Conservation (phyloP, 306 rosid species). For the Rosa chinensis region DNA sequence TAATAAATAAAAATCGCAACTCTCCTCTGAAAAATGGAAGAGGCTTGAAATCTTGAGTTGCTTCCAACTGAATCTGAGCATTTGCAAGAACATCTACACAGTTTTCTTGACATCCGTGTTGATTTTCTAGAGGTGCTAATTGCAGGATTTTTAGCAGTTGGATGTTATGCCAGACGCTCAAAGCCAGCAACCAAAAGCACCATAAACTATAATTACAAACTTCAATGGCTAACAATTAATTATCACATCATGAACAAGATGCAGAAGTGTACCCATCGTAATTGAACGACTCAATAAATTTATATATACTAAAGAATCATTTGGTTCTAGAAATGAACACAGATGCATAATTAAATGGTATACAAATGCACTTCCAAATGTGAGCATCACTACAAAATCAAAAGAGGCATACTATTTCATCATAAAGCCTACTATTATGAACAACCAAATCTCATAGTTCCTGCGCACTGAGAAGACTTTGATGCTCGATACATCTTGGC, state of each 20-base stretch:
- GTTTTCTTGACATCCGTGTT: too few relatives aligned
- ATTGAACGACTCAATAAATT: background rate
- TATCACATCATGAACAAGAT: background rate
- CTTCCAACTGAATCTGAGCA: too few relatives aligned
- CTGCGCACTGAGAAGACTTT: background rate
- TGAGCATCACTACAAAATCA: background rate
- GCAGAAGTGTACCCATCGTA: background rate
- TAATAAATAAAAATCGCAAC: too few relatives aligned
- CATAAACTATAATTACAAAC: too few relatives aligned
- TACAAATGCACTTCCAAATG: constrained; percentile 10
- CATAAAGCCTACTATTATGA: constrained; percentile 4
- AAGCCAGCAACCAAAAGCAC: too few relatives aligned
- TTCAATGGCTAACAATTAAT: background rate
- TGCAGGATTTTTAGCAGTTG: background rate
- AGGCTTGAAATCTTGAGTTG: too few relatives aligned
- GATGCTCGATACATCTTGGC: constrained; percentile 3
- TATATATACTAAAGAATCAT: background rate
- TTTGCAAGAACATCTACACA: too few relatives aligned
- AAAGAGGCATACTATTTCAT: background rate
- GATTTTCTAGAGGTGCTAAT: too few relatives aligned
- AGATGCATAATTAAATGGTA: constrained; percentile 6
- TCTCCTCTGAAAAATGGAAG: too few relatives aligned
- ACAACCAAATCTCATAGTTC: constrained; percentile 10
- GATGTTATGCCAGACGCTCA: too few relatives aligned
- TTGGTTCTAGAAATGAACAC: background rate